These are phyloP conservation scores for Prillingera fragicola DNA, from an alignment of 1,284 basidiomycete species.

Conservation along the genomic window DNA sequence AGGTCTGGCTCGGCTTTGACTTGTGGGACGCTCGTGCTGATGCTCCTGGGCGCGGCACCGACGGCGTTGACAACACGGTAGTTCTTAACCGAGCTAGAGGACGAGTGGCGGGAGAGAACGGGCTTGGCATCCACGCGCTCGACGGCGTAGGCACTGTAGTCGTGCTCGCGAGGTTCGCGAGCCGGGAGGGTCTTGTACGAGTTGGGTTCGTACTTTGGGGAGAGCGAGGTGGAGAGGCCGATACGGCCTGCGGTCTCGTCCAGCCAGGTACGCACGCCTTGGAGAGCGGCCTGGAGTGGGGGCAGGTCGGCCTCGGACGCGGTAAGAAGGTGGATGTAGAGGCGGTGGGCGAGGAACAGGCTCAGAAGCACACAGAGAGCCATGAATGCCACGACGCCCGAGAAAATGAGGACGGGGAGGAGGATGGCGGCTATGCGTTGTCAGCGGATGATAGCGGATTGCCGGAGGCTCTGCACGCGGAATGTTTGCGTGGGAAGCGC, in stretches of 20 bases:
- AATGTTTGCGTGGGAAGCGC: not conserved
- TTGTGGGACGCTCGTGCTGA: too few species aligned
- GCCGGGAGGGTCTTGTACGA: not conserved
- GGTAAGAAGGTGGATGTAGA: constrained; percentile 33
- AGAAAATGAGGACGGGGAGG: constrained; percentile 34
- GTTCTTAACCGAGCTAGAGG: too few species aligned
- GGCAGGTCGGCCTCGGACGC: not conserved
- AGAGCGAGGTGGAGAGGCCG: not conserved
- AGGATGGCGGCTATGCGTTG: constrained; percentile 28
- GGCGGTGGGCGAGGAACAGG: constrained; percentile 38
- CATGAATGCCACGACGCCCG: constrained; percentile 23
- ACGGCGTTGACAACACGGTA: too few species aligned
- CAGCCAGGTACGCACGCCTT: constrained; percentile 14
- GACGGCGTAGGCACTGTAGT: too few species aligned
- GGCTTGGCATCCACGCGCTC: too few species aligned
- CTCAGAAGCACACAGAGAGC: constrained; percentile 26
- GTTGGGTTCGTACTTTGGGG: not conserved
- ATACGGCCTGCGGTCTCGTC: constrained; percentile 30
- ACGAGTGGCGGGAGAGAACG: too few species aligned
- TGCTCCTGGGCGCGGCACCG: too few species aligned
- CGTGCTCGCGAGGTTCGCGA: too few species aligned
- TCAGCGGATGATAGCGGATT: not conserved
- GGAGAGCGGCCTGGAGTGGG: not conserved
- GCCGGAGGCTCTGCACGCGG: not conserved
- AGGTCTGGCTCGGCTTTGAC: too few species aligned